phyloP scores from a whole-genome alignment of 2,329 filamentous ascomycete genomes.

The Fusarium nematophilum region DNA sequence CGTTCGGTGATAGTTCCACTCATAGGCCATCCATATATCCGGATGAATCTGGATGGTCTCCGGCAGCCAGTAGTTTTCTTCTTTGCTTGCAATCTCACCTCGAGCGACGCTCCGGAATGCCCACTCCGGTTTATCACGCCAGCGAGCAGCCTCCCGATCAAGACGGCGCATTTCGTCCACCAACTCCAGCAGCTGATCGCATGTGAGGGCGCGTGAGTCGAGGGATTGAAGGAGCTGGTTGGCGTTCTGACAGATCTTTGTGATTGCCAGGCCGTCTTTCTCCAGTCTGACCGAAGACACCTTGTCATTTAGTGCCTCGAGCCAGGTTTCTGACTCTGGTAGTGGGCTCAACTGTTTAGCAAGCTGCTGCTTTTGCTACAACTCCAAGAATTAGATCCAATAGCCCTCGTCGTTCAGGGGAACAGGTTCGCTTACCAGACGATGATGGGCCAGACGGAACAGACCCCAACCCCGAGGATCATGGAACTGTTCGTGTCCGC shows the following conservation, averaged over 20 bases:
- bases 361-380: conserved; percentile 51
- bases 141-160: conserved; percentile 45
- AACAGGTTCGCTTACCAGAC: conserved; percentile 38
- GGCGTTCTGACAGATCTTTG: conserved; percentile 45
- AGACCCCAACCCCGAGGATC: conserved; percentile 53
- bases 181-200: conserved; percentile 34
- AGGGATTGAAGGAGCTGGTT: conserved; percentile 41
- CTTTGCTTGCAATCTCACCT: conserved; percentile 26
- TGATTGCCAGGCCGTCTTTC: conserved; percentile 27
- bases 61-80: conserved; percentile 24
- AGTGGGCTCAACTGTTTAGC: conserved; percentile 45
- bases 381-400: no score
- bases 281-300: conserved; percentile 32
- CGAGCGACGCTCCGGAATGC: conserved; percentile 41
- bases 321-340: conserved; percentile 45
- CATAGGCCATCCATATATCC: conserved; percentile 55
- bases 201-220: background rate
- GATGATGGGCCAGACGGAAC: conserved; percentile 53
- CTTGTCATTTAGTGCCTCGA: conserved; percentile 46
- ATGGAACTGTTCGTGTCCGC: conserved; percentile 50
- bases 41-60: conserved; percentile 49
- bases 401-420: accelerated
- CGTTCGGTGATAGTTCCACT: conserved; percentile 55
- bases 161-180: conserved; percentile 47
- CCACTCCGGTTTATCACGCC: conserved; percentile 50